Evolutionary conservation across 2,329 filamentous ascomycete species (phyloP).

Genomic region (Sordariomycetes sp.): DNA sequence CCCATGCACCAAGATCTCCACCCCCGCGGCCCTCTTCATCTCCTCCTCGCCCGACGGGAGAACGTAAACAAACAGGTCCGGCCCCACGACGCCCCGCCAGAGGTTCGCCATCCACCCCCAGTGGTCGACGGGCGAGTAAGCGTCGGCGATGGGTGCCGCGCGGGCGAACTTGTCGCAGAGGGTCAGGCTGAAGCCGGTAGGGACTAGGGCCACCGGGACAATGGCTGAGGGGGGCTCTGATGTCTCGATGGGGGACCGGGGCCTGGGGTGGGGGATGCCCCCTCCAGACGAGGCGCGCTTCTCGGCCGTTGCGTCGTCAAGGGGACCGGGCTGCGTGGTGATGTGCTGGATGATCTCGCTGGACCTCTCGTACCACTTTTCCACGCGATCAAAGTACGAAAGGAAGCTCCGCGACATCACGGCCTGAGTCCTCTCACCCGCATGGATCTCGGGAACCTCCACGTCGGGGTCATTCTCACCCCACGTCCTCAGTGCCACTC

Average conservation of each 20-base stretch:
- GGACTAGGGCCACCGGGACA: conserved; percentile 62
- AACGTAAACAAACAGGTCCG: conserved; percentile 67
- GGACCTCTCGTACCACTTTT: conserved; percentile 64
- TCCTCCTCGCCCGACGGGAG: conserved; percentile 23
- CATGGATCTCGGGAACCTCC: background rate
- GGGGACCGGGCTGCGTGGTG: conserved; percentile 14
- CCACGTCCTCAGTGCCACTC: conserved; percentile 30
- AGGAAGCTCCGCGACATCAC: conserved; percentile 6
- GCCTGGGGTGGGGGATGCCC: too few relatives aligned
- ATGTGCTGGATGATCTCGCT: conserved; percentile 50
- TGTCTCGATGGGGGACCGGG: background rate
- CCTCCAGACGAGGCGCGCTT: background rate
- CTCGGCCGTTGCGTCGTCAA: conserved; percentile 1
- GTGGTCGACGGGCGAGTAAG: conserved; percentile 74
- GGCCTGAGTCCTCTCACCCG: conserved; percentile 2
- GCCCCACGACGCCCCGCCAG: conserved; percentile 75
- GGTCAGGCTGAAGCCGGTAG: conserved; percentile 67
- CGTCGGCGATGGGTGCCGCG: conserved; percentile 60
- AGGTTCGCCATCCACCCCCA: conserved; percentile 96
- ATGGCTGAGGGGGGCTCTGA: conserved; percentile 8
- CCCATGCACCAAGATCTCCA: conserved; percentile 14
- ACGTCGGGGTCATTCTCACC: conserved; percentile 14
- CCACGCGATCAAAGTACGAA: conserved; percentile 55
- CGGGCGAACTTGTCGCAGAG: conserved; percentile 65
- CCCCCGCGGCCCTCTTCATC: conserved; percentile 24